A percentile compares a stretch with the other conserved stretches of the same genome.
Evolutionary conservation across 2,329 filamentous ascomycete genomes (phyloP).

Genomic region (Rosellinia necatrix): DNA sequence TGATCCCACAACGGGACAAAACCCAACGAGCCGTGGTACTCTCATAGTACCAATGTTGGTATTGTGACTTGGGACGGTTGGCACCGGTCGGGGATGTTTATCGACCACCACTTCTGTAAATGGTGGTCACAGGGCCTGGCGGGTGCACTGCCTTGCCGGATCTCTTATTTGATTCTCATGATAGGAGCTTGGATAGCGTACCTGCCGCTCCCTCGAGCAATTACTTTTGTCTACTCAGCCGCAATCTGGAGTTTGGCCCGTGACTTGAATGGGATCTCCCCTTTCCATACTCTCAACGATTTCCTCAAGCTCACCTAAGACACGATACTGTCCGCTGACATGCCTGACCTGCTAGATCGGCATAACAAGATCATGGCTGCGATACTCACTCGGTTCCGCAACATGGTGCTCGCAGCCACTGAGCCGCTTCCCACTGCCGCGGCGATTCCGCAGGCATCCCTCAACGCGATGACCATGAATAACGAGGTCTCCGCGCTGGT

Average conservation of each 20-base stretch:
- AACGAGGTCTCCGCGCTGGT: conserved; percentile 46
- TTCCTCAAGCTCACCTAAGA: background rate
- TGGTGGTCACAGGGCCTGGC: background rate
- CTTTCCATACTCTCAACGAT: no score
- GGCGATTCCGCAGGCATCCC: conserved; percentile 45
- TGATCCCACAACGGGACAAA: no score
- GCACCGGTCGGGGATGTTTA: background rate
- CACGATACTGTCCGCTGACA: conserved; percentile 11
- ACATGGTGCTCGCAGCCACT: conserved; percentile 47
- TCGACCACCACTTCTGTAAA: background rate
- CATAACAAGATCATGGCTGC: conserved; percentile 51
- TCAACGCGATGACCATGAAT: conserved; percentile 48
- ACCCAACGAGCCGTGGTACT: no score
- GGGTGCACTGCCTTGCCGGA: background rate
- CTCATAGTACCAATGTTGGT: no score
- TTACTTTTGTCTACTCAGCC: background rate
- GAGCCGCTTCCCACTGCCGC: conserved; percentile 42
- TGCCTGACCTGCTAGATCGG: conserved; percentile 44
- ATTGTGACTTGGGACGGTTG: background rate
- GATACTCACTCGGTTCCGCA: conserved; percentile 50
- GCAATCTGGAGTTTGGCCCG: no score
- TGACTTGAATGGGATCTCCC: no score
- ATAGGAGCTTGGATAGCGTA: background rate
- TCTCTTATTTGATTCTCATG: background rate
- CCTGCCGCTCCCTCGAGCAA: background rate